Percentiles rank a stretch among this genome's conserved stretches.
These are phyloP conservation scores for Ceratobasidium sp. DNA, from an alignment of 1,284 basidiomycete genomes.

Conservation along the genomic window DNA sequence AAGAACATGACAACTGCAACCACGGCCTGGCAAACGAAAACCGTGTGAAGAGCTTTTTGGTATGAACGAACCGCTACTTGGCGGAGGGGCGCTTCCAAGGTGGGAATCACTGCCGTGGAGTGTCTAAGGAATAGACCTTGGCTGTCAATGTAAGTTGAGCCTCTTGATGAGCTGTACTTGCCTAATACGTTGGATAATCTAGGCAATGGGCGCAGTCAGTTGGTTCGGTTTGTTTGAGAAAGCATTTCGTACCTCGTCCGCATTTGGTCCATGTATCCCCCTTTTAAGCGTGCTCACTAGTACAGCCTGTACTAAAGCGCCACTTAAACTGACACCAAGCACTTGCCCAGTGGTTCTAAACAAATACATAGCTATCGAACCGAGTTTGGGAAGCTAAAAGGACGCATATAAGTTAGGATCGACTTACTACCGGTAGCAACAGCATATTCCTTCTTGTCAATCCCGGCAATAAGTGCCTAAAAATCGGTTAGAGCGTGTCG, in stretches of 20 bases:
- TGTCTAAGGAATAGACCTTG: conserved; percentile 59
- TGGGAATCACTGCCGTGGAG: conserved; percentile 83
- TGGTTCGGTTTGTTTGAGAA: background rate
- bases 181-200: conserved; percentile 51
- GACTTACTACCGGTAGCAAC: conserved; percentile 87
- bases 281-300: conserved; percentile 75
- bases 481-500: conserved; percentile 46
- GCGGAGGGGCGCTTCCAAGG: conserved; percentile 72
- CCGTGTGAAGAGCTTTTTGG: conserved; percentile 82
- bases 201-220: background rate
- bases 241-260: conserved; percentile 70
- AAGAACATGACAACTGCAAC: conserved; percentile 73
- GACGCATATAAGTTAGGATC: no score
- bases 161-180: background rate
- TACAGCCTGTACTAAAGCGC: conserved; percentile 83
- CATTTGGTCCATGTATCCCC: conserved; percentile 80
- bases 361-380: conserved; percentile 67
- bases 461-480: conserved; percentile 87
- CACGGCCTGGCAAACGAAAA: conserved; percentile 85
- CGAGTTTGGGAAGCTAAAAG: conserved; percentile 47
- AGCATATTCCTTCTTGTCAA: conserved; percentile 84
- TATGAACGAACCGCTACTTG: conserved; percentile 86
- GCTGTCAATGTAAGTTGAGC: background rate
- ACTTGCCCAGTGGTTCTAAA: conserved; percentile 94
- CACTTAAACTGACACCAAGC: conserved; percentile 87